Evolutionary conservation across 257 asterid genomes (phyloP).

Genomic region (Dorcoceras hygrometricum): DNA sequence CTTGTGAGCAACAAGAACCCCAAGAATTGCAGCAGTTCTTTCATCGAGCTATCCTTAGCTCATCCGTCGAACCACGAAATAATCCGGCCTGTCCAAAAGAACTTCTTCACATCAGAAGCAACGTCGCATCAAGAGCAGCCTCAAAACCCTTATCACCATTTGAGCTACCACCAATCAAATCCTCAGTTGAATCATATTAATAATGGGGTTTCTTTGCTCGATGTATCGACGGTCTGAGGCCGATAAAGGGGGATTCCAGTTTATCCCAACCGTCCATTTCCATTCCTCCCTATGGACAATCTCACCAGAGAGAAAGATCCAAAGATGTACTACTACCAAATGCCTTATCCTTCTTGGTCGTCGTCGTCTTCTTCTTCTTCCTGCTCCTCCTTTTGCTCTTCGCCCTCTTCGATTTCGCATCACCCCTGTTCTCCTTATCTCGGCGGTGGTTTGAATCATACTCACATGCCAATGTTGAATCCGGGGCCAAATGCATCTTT

Average conservation of each 20-base stretch:
- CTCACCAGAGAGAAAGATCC: conserved; percentile 35
- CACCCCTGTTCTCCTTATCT: conserved; percentile 28
- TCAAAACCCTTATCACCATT: conserved; percentile 51
- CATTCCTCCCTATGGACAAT: conserved; percentile 45
- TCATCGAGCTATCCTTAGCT: conserved; percentile 71
- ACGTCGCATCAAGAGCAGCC: conserved; percentile 25
- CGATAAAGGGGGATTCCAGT: conserved; percentile 84
- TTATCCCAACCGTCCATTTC: conserved; percentile 57
- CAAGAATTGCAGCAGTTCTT: conserved; percentile 23
- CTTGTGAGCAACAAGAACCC: conserved; percentile 24
- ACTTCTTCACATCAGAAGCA: conserved; percentile 13
- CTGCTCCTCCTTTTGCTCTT: not conserved
- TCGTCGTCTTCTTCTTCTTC: conserved; percentile 20
- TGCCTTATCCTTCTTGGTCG: conserved; percentile 29
- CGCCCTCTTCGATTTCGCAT: conserved; percentile 6
- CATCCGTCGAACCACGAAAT: conserved; percentile 35
- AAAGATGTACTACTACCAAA: conserved; percentile 44
- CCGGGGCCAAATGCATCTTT: conserved; percentile 33
- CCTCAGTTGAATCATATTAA: conserved; percentile 38
- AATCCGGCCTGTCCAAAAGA: conserved; percentile 7
- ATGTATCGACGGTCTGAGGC: conserved; percentile 54
- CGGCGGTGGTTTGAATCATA: conserved; percentile 31
- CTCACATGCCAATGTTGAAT: conserved; percentile 42
- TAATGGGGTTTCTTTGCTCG: conserved; percentile 43
- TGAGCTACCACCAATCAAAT: conserved; percentile 19